Percentiles rank a stretch among this genome's conserved stretches.
Conservation (phyloP, 208 protist genomes). For the Vickermania spadyakhi region DNA sequence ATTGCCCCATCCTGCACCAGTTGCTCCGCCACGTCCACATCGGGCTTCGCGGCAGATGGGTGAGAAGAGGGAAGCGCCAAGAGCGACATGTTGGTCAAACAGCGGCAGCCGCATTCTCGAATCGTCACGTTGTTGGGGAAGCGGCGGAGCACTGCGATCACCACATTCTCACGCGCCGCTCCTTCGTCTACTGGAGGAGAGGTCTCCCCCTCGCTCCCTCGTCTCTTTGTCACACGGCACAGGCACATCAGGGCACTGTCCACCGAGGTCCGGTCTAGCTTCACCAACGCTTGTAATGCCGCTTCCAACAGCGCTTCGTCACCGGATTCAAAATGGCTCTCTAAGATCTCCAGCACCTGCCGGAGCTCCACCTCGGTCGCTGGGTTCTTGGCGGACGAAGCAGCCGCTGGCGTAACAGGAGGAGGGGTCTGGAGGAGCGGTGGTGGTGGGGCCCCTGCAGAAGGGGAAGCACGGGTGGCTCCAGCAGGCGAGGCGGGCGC, state of each 20-base stretch:
- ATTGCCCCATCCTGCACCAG: constrained; percentile 56
- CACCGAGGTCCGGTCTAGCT: constrained; percentile 46
- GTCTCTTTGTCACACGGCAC: constrained; percentile 1
- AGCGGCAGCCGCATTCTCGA: constrained; percentile 68
- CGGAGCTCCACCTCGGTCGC: constrained; percentile 11
- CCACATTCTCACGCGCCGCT: constrained; percentile 28
- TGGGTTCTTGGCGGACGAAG: neutral
- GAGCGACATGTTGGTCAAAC: constrained; percentile 76
- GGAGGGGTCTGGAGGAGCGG: too few relatives aligned
- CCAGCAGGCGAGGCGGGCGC: too few relatives aligned
- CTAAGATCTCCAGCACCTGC: constrained; percentile 17
- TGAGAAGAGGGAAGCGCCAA: constrained; percentile 7
- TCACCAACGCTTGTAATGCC: constrained; percentile 32
- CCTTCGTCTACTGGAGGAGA: too few relatives aligned
- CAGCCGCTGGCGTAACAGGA: too few relatives aligned
- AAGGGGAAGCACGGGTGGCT: too few relatives aligned
- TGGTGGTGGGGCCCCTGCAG: too few relatives aligned
- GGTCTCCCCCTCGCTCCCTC: neutral
- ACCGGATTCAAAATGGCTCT: constrained; percentile 18
- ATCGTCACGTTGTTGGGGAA: constrained; percentile 41
- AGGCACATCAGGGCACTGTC: constrained; percentile 37
- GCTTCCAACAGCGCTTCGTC: constrained; percentile 23
- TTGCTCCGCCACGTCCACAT: constrained; percentile 19
- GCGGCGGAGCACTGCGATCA: constrained; percentile 39
- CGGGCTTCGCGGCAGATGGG: neutral